Evolutionary conservation across 164 flowering plant species (phyloP).

Genomic region (Platanus orientalis): DNA sequence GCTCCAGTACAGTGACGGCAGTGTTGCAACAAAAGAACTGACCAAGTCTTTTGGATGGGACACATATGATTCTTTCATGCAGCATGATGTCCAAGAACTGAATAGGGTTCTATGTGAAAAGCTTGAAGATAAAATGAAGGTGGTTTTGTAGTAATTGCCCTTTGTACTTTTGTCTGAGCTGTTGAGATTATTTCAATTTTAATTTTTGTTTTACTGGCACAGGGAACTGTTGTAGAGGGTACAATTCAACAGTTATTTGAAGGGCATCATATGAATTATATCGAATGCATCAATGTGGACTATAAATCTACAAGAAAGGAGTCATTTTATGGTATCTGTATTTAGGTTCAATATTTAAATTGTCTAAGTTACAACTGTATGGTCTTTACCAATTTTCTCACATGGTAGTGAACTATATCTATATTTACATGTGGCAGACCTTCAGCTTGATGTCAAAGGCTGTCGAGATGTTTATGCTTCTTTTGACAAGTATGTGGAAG

Average conservation of each 20-base stretch:
- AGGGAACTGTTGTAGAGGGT: slow-evolving; percentile 98
- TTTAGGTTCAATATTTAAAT: slow-evolving; percentile 1
- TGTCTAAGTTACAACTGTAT: not conserved
- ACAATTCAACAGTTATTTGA: slow-evolving; percentile 90
- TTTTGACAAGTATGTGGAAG: slow-evolving; percentile 93
- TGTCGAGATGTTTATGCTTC: slow-evolving; percentile 94
- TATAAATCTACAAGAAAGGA: slow-evolving; percentile 95
- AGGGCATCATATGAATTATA: slow-evolving; percentile 95
- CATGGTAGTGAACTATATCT: slow-evolving; percentile 4
- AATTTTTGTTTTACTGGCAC: slow-evolving; percentile 15
- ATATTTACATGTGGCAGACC: slow-evolving; percentile 44
- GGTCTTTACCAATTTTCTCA: not conserved
- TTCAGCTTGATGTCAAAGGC: slow-evolving; percentile 97
- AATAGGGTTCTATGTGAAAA: slow-evolving; percentile 89
- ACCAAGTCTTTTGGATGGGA: slow-evolving; percentile 99
- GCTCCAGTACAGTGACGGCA: slow-evolving; percentile 82
- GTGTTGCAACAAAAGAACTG: slow-evolving; percentile 91
- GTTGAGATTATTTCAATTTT: not conserved
- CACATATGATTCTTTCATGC: slow-evolving; percentile 94
- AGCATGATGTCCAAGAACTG: slow-evolving; percentile 96
- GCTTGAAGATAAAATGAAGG: slow-evolving; percentile 97
- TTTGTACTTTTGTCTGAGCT: not conserved
- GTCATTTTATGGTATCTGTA: slow-evolving; percentile 77
- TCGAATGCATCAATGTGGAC: slow-evolving; percentile 92
- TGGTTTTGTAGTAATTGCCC: slow-evolving; percentile 7